Conservation (phyloP, 2,329 filamentous ascomycete species). For the Epichloe scottii region DNA sequence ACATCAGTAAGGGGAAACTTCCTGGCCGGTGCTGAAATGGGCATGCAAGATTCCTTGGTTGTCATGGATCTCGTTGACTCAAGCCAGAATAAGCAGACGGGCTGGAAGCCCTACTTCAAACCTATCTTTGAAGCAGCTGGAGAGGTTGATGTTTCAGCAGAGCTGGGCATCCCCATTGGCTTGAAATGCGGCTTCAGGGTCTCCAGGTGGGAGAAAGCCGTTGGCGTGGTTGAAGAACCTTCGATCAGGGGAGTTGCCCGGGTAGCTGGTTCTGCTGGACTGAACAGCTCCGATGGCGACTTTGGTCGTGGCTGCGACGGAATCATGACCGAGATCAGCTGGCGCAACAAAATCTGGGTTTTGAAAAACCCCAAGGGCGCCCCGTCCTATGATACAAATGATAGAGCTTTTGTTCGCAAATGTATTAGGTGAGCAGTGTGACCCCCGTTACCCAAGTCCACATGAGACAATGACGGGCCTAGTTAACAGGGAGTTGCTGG, state of each 20-base stretch:
- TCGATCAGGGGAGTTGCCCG: constrained; percentile 14
- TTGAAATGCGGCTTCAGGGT: constrained; percentile 15
- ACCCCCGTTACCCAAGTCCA: too few species aligned
- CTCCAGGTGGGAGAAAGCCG: constrained; percentile 9
- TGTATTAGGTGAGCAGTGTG: constrained; percentile 13
- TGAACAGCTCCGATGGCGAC: constrained; percentile 7
- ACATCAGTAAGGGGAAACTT: constrained; percentile 14
- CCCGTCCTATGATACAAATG: constrained; percentile 13
- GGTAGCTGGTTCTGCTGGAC: constrained; percentile 8
- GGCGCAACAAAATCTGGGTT: constrained; percentile 15
- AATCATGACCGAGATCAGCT: constrained; percentile 15
- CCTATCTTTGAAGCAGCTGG: constrained; percentile 18
- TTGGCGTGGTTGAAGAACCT: constrained; percentile 16
- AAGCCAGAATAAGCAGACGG: constrained; percentile 8
- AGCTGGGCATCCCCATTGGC: constrained; percentile 17
- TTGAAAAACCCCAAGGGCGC: constrained; percentile 7
- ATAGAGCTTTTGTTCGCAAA: constrained; percentile 9
- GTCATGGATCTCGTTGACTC: constrained; percentile 14
- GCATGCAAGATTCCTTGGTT: constrained; percentile 2
- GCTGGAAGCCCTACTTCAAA: constrained; percentile 17
- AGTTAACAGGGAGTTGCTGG: neutral
- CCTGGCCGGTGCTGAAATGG: constrained; percentile 18
- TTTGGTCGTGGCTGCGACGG: constrained; percentile 15
- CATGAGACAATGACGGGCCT: neutral
- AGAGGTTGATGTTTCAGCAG: constrained; percentile 13